Percentiles rank a stretch among this genome's conserved stretches.
These are phyloP conservation scores for Chytriomyces sp. DNA, from an alignment of 192 early-diverging fungal genomes.

Conservation along the genomic window DNA sequence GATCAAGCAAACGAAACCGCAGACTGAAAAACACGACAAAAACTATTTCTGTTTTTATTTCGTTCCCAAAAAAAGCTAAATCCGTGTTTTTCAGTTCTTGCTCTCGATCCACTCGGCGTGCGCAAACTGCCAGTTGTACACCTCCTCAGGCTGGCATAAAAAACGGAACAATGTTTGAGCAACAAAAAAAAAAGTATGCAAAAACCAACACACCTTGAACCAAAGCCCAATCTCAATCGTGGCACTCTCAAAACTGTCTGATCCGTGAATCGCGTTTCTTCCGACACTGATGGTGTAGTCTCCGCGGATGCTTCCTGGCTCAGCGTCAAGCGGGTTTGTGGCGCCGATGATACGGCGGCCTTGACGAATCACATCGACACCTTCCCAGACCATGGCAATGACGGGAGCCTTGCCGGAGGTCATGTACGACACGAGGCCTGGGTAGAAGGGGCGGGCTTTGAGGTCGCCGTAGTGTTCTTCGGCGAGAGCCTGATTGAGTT, in stretches of 20 bases:
- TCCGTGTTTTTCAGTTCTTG: conserved; percentile 57
- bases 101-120: conserved; percentile 72
- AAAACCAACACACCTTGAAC: conserved; percentile 30
- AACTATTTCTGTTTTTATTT: too few species aligned
- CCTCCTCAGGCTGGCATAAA: neutral
- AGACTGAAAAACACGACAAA: too few species aligned
- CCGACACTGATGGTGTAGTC: conserved; percentile 69
- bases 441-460: conserved; percentile 85
- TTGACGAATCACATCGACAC: conserved; percentile 85
- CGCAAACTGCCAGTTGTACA: conserved; percentile 35
- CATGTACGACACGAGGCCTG: conserved; percentile 90
- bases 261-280: conserved; percentile 83
- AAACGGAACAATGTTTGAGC: neutral
- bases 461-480: conserved; percentile 88
- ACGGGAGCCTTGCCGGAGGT: conserved; percentile 84
- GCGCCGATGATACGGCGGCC: conserved; percentile 89
- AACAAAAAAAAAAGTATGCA: neutral
- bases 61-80: neutral
- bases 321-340: conserved; percentile 86
- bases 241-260: conserved; percentile 83
- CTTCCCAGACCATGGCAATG: conserved; percentile 80
- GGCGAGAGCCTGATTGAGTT: conserved; percentile 66
- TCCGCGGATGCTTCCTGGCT: conserved; percentile 89
- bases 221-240: conserved; percentile 27
- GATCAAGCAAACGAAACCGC: too few species aligned